Conservation (phyloP, 2,329 filamentous ascomycete genomes). For the Diaporthe sp. region DNA sequence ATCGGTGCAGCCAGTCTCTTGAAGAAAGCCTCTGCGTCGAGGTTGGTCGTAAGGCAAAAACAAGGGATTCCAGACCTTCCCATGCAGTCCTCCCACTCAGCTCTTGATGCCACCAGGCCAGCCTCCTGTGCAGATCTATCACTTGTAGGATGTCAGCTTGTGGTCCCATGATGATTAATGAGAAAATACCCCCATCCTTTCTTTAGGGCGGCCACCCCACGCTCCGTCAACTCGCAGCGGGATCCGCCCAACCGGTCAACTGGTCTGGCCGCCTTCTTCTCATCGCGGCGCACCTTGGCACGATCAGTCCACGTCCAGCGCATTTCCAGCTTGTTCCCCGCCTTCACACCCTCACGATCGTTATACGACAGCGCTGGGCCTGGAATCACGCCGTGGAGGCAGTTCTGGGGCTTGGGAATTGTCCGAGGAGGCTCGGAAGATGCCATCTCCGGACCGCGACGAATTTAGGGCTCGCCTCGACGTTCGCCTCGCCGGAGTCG, state of each 20-base stretch:
- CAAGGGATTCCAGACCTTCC: background rate
- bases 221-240: conserved; percentile 9
- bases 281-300: conserved; percentile 19
- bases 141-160: conserved; percentile 20
- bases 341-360: background rate
- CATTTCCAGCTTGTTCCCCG: background rate
- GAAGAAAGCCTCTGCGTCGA: background rate
- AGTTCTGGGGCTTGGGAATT: conserved; percentile 7
- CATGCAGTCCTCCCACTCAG: background rate
- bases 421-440: conserved; percentile 13
- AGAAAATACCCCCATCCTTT: background rate
- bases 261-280: conserved; percentile 27
- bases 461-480: background rate
- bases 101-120: background rate
- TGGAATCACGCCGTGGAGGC: background rate
- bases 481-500: background rate
- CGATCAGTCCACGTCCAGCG: conserved; percentile 3
- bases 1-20: background rate
- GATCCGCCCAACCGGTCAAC: conserved; percentile 24
- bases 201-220: conserved; percentile 13
- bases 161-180: conserved; percentile 21
- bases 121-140: conserved; percentile 13
- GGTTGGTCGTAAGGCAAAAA: background rate
- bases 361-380: background rate
- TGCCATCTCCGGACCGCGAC: background rate